A percentile compares a stretch with the other conserved stretches of the same genome.
Conservation (phyloP, 2,329 filamentous ascomycete species). For the Diplodia corticola region DNA sequence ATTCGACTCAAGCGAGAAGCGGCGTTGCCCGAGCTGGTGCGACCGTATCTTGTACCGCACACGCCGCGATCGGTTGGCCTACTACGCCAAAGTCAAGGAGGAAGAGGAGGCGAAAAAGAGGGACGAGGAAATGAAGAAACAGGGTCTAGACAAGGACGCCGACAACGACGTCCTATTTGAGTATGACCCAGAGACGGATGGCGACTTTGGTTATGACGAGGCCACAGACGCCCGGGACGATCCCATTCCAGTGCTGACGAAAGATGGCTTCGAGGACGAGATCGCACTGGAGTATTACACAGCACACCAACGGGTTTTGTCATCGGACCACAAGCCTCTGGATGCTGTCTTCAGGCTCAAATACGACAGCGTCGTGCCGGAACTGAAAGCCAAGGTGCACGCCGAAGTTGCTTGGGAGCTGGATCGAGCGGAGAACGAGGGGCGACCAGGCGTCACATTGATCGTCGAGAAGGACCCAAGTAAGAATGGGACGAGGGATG, state of each 20-base stretch:
- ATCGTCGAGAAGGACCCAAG: slow-evolving; percentile 63
- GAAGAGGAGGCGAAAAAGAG: slow-evolving; percentile 66
- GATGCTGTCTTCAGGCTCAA: slow-evolving; percentile 79
- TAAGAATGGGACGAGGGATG: slow-evolving; percentile 35
- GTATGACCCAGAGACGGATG: slow-evolving; percentile 82
- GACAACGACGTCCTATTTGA: slow-evolving; percentile 86
- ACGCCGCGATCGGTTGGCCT: slow-evolving; percentile 65
- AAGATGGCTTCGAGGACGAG: slow-evolving; percentile 59
- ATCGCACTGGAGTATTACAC: slow-evolving; percentile 69
- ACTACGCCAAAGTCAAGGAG: slow-evolving; percentile 64
- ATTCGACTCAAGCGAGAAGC: slow-evolving; percentile 95
- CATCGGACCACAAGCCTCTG: slow-evolving; percentile 94
- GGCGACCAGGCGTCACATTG: slow-evolving; percentile 76
- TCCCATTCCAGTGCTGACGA: slow-evolving; percentile 55
- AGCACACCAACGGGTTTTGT: slow-evolving; percentile 84
- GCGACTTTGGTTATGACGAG: slow-evolving; percentile 56
- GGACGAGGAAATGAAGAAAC: slow-evolving; percentile 82
- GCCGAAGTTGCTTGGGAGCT: slow-evolving; percentile 84
- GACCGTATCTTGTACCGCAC: slow-evolving; percentile 90
- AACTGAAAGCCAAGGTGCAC: slow-evolving; percentile 79
- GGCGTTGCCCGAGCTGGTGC: slow-evolving; percentile 91
- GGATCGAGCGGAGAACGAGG: slow-evolving; percentile 89
- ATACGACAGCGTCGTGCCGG: slow-evolving; percentile 83
- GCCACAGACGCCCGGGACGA: slow-evolving; percentile 54
- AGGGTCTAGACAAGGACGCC: slow-evolving; percentile 71